These are phyloP conservation scores for Phytophthora agathidicida DNA, from an alignment of 352 stramenopile genomes.

Conservation along the genomic window DNA sequence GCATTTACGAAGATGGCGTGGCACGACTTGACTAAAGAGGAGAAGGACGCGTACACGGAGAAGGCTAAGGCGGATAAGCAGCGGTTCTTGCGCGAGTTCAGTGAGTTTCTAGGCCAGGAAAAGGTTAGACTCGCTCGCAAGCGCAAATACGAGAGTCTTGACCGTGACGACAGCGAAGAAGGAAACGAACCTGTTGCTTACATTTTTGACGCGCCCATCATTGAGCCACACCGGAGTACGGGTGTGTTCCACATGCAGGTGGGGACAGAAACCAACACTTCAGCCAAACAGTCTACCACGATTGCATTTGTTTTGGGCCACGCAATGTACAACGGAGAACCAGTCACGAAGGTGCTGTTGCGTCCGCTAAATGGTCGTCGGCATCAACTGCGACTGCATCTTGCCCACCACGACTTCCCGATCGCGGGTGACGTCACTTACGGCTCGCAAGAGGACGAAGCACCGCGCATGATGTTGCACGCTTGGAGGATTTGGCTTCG, in stretches of 20 bases:
- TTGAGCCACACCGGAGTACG: conserved; percentile 52
- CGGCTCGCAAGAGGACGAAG: conserved; percentile 56
- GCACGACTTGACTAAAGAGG: conserved; percentile 50
- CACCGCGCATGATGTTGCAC: conserved; percentile 87
- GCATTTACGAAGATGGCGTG: conserved; percentile 45
- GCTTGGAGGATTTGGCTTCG: conserved; percentile 84
- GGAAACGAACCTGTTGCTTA: conserved; percentile 65
- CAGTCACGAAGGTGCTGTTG: conserved; percentile 86
- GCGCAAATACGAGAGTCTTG: conserved; percentile 58
- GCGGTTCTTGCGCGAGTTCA: conserved; percentile 59
- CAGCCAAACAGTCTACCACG: conserved; percentile 67
- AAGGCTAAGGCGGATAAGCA: conserved; percentile 51
- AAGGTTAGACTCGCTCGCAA: conserved; percentile 47
- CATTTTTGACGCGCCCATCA: conserved; percentile 79
- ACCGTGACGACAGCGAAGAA: conserved; percentile 26
- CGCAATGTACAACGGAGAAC: conserved; percentile 48
- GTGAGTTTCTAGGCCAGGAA: conserved; percentile 57
- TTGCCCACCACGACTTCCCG: conserved; percentile 74
- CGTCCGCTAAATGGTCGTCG: conserved; percentile 77
- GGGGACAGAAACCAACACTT: conserved; percentile 33
- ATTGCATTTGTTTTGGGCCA: conserved; percentile 83
- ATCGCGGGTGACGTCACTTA: conserved; percentile 85
- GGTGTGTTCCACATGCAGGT: conserved; percentile 78
- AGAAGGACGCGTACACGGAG: conserved; percentile 55
- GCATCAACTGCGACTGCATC: conserved; percentile 86